Conservation (phyloP, 192 early-diverging fungal genomes). For the Coemansia sp. region DNA sequence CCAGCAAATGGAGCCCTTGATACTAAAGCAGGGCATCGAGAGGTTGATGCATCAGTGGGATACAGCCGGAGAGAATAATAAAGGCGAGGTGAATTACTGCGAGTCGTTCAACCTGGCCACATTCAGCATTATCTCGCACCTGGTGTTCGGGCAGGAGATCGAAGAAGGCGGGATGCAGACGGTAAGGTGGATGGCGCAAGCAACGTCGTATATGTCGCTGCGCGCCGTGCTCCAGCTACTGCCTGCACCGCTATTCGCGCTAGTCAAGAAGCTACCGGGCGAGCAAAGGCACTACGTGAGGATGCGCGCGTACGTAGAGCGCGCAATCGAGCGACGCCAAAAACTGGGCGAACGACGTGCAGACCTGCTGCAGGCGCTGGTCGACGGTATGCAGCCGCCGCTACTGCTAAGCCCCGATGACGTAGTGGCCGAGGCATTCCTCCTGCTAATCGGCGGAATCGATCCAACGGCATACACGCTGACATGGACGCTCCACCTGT, state of each 20-base stretch:
- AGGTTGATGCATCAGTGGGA: slow-evolving; percentile 15
- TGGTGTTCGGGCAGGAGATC: slow-evolving; percentile 32
- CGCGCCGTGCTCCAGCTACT: slow-evolving; percentile 19
- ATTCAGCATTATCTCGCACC: slow-evolving; percentile 19
- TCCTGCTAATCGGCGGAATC: slow-evolving; percentile 28
- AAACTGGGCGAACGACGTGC: not conserved
- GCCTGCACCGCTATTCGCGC: slow-evolving; percentile 11
- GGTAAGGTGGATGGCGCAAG: slow-evolving; percentile 18
- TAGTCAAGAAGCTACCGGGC: slow-evolving; percentile 21
- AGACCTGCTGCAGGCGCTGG: slow-evolving; percentile 29
- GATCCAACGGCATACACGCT: slow-evolving; percentile 36
- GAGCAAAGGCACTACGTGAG: slow-evolving; percentile 13
- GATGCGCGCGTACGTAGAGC: slow-evolving; percentile 5
- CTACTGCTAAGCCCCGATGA: slow-evolving; percentile 8
- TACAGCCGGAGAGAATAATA: not conserved
- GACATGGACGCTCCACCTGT: slow-evolving; percentile 32
- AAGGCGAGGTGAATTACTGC: slow-evolving; percentile 17
- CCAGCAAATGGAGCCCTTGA: slow-evolving; percentile 23
- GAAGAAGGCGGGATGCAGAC: not conserved
- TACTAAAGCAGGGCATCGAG: slow-evolving; percentile 13
- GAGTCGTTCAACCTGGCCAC: slow-evolving; percentile 18
- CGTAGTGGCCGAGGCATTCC: slow-evolving; percentile 26
- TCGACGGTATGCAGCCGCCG: slow-evolving; percentile 27
- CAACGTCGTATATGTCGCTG: slow-evolving; percentile 18
- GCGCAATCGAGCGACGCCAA: slow-evolving; percentile 15